Base-by-base conservation (phyloP, 2,329 filamentous ascomycete genomes). In the Ceratocystis ficicola region DNA sequence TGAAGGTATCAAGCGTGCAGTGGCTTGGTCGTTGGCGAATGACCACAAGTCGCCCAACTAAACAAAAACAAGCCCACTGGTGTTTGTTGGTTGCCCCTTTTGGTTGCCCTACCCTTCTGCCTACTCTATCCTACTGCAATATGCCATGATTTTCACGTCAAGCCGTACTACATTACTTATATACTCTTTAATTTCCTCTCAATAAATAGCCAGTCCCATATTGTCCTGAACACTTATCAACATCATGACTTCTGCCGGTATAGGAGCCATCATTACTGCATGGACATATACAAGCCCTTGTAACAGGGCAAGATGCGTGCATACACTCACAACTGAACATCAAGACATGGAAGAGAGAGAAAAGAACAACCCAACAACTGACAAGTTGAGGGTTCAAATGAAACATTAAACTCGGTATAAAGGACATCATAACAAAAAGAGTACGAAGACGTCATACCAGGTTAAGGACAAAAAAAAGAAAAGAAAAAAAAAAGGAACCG, bases 1-100 rank as follows among this genome's bases (percentile, higher is more conserved):
- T 68, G 86, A 90, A 70, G 88, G 86, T 10, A 76, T 85, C 63
- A 75, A 76, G 69, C 77, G 78, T 65, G 77, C 81, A 8, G 81
- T 85, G 20, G 72, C 73, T 65, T 84, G 81, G 81, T 81, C 81
- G 62, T 68, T 83, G 71, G 78, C 82, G 69, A 77, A 77, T 70
- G 70, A 73, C 46, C 69, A 52, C 48, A 52, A 64, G 17, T 64
- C 66, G 25, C 67, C 62, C 10, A 63, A 64, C 20, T 66, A 62
- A 63, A 52, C 10, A 61, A 61, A 62, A 41, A 5, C 20, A 44
- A 8, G 48, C 3, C 5, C 63, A 20, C 20, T 5, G 36, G 28
- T 30, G 41, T 6, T 65, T 50, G 25, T 65, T 22, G 12, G 20
- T 48, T 59, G 17, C 44, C 36, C 15, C 15, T 59, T 50, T 8